Evolutionary conservation across 495 filamentous ascomycete genomes (phyloP), one percentile per base, ranked within the genome.

Genomic region (Hypoxylon perforatum): DNA sequence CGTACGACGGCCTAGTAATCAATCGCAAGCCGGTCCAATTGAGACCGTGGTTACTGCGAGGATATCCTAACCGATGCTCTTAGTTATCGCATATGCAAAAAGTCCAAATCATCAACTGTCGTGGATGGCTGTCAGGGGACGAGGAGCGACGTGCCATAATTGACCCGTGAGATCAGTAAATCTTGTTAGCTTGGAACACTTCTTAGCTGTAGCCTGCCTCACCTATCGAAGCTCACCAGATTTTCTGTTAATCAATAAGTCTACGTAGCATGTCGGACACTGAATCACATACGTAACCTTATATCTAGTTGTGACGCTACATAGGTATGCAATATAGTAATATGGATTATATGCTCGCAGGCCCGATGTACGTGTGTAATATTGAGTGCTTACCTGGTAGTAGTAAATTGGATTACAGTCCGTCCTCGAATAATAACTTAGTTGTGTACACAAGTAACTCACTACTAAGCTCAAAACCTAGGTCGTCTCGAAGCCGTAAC

Each of bases 1-100:
- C 35, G 28, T 44, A 63, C 21, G 22, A 51, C 36, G 56, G 65
- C 62, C 67, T 64, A 61, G 38, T 60, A 48, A 54, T 47, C n/a
- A 65, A 60, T 55, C 57, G 42, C 46, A 48, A 51, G 56, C 45
- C 22, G 30, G 60, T 44, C 49, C 56, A 28, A 56, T 56, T 22
- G 38, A 47, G 49, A 50, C 50, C 33, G 42, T 51, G 12, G 36
- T 49, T 15, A 52, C 22, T 57, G 38, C 45, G 51, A 59, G 25
- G 7, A 28, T 28, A 28, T 28, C 7, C 21, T 46, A 30, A 23
- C 57, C 41, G 57, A 44, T 33, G 30, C 51, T 28, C 15, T 49
- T 45, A 15, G 25, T 21, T 33, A 17, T 45, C 23, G 23, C 62
- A 21, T 55, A 60, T 39, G 23, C 55, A 44, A 17, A 12, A 17